phyloP scores from a whole-genome alignment of 2,329 filamentous ascomycete genomes.

The Colletotrichum sp. region DNA sequence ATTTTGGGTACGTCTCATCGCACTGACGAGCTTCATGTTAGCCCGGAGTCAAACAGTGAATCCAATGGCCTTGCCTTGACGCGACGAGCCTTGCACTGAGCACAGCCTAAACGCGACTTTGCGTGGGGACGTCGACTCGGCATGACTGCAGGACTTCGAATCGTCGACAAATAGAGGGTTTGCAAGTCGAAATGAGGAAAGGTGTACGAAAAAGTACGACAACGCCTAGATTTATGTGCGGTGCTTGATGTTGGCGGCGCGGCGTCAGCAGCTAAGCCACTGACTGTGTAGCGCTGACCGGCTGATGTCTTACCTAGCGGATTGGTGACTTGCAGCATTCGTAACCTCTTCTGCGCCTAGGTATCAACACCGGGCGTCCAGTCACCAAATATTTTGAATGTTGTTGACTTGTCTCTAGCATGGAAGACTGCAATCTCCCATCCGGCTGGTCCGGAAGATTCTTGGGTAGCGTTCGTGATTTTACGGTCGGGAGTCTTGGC shows the following conservation, averaged over 20 bases:
- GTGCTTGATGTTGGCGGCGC: not conserved
- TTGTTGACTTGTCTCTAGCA: fast-evolving
- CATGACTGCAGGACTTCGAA: not conserved
- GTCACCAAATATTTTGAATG: not conserved
- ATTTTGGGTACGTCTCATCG: not conserved
- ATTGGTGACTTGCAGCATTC: not conserved
- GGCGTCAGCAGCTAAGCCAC: not conserved
- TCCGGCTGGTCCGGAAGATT: not conserved
- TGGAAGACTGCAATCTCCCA: not conserved
- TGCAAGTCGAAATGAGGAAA: not conserved
- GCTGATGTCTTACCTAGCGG: not conserved
- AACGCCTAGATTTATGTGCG: not conserved
- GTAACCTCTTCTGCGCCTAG: not conserved
- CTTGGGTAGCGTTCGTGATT: not conserved
- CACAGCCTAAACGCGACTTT: not conserved
- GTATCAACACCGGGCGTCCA: too few species aligned
- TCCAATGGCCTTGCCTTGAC: not conserved
- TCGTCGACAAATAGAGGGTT: not conserved
- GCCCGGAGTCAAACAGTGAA: not conserved
- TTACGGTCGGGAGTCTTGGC: not conserved
- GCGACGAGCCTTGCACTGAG: not conserved
- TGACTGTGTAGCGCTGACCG: not conserved
- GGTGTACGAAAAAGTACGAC: not conserved
- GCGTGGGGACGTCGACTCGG: not conserved
- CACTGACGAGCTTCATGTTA: not conserved